Conservation (phyloP, 2,329 filamentous ascomycete species). For the Fusarium sulawesiense region DNA sequence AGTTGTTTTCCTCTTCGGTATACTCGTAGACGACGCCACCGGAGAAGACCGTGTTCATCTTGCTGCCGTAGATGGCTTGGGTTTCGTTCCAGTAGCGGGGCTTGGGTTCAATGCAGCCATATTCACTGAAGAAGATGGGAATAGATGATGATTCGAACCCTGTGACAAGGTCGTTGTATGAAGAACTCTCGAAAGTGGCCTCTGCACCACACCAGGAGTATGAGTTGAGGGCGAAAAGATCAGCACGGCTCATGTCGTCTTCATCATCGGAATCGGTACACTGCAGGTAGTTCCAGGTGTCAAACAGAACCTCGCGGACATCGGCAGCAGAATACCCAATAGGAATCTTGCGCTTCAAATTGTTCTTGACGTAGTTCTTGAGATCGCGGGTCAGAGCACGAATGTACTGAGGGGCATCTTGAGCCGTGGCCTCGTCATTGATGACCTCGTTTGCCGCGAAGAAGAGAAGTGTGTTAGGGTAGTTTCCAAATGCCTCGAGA, state of each 20-base stretch:
- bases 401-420: slow-evolving; percentile 74
- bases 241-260: slow-evolving; percentile 72
- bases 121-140: slow-evolving; percentile 86
- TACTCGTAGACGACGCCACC: slow-evolving; percentile 87
- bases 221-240: slow-evolving; percentile 81
- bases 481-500: slow-evolving; percentile 74
- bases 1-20: slow-evolving; percentile 75
- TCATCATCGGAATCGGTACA: slow-evolving; percentile 67
- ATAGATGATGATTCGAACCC: slow-evolving; percentile 75
- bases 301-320: slow-evolving; percentile 77
- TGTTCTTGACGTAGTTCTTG: slow-evolving; percentile 82
- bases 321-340: slow-evolving; percentile 86
- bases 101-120: slow-evolving; percentile 78
- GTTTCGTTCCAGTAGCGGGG: slow-evolving; percentile 83
- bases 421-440: slow-evolving; percentile 70
- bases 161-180: slow-evolving; percentile 71
- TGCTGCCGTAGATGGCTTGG: slow-evolving; percentile 73
- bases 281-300: slow-evolving; percentile 81
- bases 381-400: slow-evolving; percentile 82
- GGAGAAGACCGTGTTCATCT: slow-evolving; percentile 77
- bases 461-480: slow-evolving; percentile 76
- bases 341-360: slow-evolving; percentile 74
- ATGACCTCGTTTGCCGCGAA: slow-evolving; percentile 86
- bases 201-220: slow-evolving; percentile 76
- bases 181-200: slow-evolving; percentile 70